Base-by-base conservation (phyloP, 169 alveolate species). In the Plasmodium gonderi region DNA sequence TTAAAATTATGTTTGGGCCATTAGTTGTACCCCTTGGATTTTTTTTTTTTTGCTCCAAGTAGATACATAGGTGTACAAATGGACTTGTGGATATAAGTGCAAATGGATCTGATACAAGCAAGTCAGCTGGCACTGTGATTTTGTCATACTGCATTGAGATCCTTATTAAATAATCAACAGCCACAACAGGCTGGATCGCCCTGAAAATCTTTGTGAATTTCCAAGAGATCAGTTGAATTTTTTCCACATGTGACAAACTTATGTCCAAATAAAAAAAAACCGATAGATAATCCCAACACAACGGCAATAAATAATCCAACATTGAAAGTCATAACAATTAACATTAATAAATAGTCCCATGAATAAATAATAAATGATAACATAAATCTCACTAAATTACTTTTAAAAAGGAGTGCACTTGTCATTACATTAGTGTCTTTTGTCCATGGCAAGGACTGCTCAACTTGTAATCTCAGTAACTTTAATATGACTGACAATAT, bases 271-370 rank as follows among this genome's bases (percentile, higher is more conserved):
- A 95, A 40, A 17, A 94, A 64, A 93, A 91, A 95, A 51, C 97
- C 96, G 47, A 94, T 36, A 7, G 97, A 82, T 89, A 92, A 94
- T 12, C 95, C 97, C 17, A 92, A 23, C 83, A 91, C 81, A 17
- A 94, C 95, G 26, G 95, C 92, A 3, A 95, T 38, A 67, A 95
- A 91, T 49, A 94, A 78, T 17, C 96, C 97, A 26, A 95, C 96
- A 69, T 95, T 95, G 93, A 92, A 95, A 29, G 96, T 92, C 97
- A 95, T 95, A 33, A 94, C 96, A 42, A 95, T 77, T 67, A 95
- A 77, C 97, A 95, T 95, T 82, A 95, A 68, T 31, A 82, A 49
- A 45, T 92, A 95, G 80, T 95, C 97, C 96, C 95, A 75, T 29
- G 92, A 38, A 26, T 80, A 87, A 31, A 92, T 93, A 54, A 83